phyloP scores from a whole-genome alignment of 2,329 filamentous ascomycete genomes.

The Beauveria brongniartii region DNA sequence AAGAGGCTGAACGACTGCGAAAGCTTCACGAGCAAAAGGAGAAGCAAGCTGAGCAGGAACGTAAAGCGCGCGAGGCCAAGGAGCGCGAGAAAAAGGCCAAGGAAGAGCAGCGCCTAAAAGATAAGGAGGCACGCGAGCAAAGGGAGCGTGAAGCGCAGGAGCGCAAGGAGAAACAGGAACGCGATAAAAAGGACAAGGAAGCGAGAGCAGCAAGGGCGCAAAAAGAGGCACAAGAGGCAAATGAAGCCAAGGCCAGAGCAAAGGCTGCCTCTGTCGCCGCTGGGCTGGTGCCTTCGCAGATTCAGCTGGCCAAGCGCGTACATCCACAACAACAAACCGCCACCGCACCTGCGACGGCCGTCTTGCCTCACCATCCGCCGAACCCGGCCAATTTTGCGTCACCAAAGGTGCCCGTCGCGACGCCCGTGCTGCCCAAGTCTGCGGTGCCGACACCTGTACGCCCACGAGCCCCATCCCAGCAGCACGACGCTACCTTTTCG shows the following conservation, averaged over 20 bases:
- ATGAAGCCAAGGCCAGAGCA: slow-evolving; percentile 52
- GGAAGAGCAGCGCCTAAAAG: slow-evolving; percentile 72
- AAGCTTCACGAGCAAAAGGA: slow-evolving; percentile 79
- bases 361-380: slow-evolving; percentile 51
- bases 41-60: slow-evolving; percentile 75
- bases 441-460: slow-evolving; percentile 66
- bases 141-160: slow-evolving; percentile 62
- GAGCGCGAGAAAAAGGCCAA: slow-evolving; percentile 75
- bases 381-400: slow-evolving; percentile 57
- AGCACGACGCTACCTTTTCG: slow-evolving; percentile 63
- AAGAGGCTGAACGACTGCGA: slow-evolving; percentile 76
- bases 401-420: slow-evolving; percentile 70
- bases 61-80: slow-evolving; percentile 56
- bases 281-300: slow-evolving; percentile 4
- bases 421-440: slow-evolving; percentile 68
- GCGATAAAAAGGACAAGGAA: slow-evolving; percentile 55
- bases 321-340: slow-evolving; percentile 27
- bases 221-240: slow-evolving; percentile 45
- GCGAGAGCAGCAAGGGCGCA: slow-evolving; percentile 49
- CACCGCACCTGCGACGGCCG: slow-evolving; percentile 31
- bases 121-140: slow-evolving; percentile 68
- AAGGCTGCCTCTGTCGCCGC: slow-evolving; percentile 56
- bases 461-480: slow-evolving; percentile 59
- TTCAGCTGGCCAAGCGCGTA: slow-evolving; percentile 21
- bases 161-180: slow-evolving; percentile 51